Percentiles rank a stretch among this genome's conserved stretches.
Conservation (phyloP, 192 early-diverging fungal species). For the Podila epigama region DNA sequence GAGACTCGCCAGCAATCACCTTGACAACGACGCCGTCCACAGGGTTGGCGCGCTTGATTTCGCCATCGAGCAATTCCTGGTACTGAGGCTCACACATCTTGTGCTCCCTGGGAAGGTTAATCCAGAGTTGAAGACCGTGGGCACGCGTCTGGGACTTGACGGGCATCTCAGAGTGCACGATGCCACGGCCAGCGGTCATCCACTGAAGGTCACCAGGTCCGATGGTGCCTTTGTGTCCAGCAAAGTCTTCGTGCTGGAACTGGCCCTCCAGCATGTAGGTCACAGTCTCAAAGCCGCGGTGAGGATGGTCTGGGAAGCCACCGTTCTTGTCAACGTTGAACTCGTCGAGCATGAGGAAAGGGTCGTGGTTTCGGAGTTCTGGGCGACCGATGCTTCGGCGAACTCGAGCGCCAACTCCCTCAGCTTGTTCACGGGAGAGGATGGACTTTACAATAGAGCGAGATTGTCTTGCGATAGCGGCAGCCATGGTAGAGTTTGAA, state of each 20-base stretch:
- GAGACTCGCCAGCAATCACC: conserved; percentile 33
- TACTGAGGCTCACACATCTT: conserved; percentile 66
- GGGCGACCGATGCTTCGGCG: conserved; percentile 79
- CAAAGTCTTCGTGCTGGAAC: conserved; percentile 63
- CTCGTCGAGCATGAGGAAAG: conserved; percentile 31
- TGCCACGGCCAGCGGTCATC: conserved; percentile 74
- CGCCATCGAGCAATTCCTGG: conserved; percentile 41
- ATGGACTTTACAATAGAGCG: neutral
- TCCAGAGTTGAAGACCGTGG: conserved; percentile 69
- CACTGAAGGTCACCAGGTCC: conserved; percentile 61
- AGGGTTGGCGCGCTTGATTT: conserved; percentile 39
- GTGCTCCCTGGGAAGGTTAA: conserved; percentile 66
- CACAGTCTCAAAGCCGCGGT: conserved; percentile 71
- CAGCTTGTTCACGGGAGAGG: conserved; percentile 57
- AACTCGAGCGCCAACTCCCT: conserved; percentile 87
- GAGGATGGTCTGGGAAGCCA: conserved; percentile 56
- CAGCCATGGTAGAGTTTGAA: neutral
- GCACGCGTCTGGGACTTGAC: conserved; percentile 47
- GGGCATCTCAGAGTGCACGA: conserved; percentile 63
- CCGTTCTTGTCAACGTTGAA: conserved; percentile 24
- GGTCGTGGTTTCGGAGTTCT: conserved; percentile 24
- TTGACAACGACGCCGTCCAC: conserved; percentile 23
- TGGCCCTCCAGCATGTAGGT: conserved; percentile 64
- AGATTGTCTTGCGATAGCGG: neutral
- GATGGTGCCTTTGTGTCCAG: conserved; percentile 57